A percentile compares a stretch with the other conserved stretches of the same genome.
Evolutionary conservation across 768 basidiomycete genomes (phyloP).

Genomic region (Mycena venus): DNA sequence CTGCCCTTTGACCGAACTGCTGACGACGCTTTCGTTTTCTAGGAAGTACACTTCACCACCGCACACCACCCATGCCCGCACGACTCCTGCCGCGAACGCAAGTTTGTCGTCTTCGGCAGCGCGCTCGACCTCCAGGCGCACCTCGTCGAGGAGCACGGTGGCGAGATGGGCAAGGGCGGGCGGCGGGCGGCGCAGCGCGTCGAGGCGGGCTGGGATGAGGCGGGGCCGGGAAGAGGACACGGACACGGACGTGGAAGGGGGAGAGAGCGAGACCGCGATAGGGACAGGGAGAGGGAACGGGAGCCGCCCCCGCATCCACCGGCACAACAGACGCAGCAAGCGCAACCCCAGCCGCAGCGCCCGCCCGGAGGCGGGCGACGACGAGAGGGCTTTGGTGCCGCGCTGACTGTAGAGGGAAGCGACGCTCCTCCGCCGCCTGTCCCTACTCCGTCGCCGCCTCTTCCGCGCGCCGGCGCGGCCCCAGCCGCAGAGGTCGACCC

Average conservation of each 20-base stretch:
- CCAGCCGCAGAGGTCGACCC: slow-evolving; percentile 72
- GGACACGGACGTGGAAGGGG: slow-evolving; percentile 67
- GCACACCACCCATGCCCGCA: slow-evolving; percentile 87
- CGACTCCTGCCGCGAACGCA: slow-evolving; percentile 80
- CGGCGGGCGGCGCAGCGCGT: slow-evolving; percentile 78
- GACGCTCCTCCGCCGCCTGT: slow-evolving; percentile 40
- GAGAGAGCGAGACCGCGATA: slow-evolving; percentile 54
- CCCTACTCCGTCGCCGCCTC: slow-evolving; percentile 54
- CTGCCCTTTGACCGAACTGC: too few species aligned
- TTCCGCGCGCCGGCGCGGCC: too few species aligned
- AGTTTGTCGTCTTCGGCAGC: slow-evolving; percentile 95
- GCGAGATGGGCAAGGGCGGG: slow-evolving; percentile 78
- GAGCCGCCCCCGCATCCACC: slow-evolving; percentile 47
- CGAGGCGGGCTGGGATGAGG: slow-evolving; percentile 78
- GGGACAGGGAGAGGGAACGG: slow-evolving; percentile 35
- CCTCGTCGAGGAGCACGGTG: slow-evolving; percentile 86
- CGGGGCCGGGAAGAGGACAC: slow-evolving; percentile 64
- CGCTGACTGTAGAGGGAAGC: slow-evolving; percentile 63
- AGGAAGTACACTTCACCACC: slow-evolving; percentile 84
- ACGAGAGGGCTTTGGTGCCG: slow-evolving; percentile 73
- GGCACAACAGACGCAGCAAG: slow-evolving; percentile 38
- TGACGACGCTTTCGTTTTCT: neutral
- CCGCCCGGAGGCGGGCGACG: slow-evolving; percentile 57
- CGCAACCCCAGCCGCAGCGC: slow-evolving; percentile 36
- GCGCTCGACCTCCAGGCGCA: slow-evolving; percentile 93